phyloP scores from a whole-genome alignment of 805 yeast species.

The Zygoascus biomembranicola region DNA sequence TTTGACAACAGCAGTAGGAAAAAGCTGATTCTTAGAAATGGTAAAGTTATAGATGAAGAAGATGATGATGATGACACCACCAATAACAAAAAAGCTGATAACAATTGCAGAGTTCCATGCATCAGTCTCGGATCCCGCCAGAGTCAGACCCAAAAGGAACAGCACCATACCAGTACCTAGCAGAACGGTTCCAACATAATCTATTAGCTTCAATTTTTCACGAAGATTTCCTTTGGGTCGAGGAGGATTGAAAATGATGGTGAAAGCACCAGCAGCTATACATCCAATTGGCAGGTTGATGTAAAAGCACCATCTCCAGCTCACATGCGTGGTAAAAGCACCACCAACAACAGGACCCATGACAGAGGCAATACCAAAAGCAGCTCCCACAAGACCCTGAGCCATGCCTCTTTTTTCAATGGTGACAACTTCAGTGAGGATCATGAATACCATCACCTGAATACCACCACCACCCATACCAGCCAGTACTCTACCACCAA shows the following conservation, averaged over 20 bases:
- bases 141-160: conserved; percentile 43
- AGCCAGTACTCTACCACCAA: conserved; percentile 68
- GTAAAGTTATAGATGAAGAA: conserved; percentile 31
- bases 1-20: conserved; percentile 15
- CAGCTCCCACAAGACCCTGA: conserved; percentile 53
- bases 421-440: conserved; percentile 69
- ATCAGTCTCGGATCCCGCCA: conserved; percentile 37
- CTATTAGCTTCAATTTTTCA: conserved; percentile 40
- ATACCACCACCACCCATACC: conserved; percentile 91
- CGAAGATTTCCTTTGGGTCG: conserved; percentile 35
- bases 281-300: conserved; percentile 37
- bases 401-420: conserved; percentile 68
- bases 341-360: conserved; percentile 53
- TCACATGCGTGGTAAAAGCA: conserved; percentile 36
- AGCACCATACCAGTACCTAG: conserved; percentile 30
- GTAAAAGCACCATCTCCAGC: conserved; percentile 51
- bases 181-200: conserved; percentile 42
- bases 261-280: conserved; percentile 23
- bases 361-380: conserved; percentile 30
- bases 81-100: conserved; percentile 36
- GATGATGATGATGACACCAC: conserved; percentile 33
- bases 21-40: conserved; percentile 33
- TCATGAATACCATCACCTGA: conserved; percentile 62
- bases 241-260: conserved; percentile 22
- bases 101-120: conserved; percentile 49